Conservation (phyloP, 2,329 filamentous ascomycete species). For the Hortaea sp. region DNA sequence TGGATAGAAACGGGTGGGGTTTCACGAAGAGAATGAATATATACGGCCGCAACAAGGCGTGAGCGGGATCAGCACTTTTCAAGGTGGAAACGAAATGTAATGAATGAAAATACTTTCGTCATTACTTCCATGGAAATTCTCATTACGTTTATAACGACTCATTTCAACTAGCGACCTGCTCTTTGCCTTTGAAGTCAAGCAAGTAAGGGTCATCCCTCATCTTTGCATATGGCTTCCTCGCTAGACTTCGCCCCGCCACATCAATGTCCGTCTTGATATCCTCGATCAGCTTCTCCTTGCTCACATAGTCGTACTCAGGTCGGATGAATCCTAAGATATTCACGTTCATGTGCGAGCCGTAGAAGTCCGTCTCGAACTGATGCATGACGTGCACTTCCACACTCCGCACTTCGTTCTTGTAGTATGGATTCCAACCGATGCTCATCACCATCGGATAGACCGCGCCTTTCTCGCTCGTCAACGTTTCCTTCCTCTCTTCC, state of each 20-base stretch:
- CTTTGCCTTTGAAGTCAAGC: slow-evolving; percentile 22
- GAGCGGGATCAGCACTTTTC: too few relatives aligned
- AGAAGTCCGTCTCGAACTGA: slow-evolving; percentile 64
- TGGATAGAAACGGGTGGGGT: too few relatives aligned
- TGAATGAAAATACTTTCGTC: too few relatives aligned
- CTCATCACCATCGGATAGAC: slow-evolving; percentile 85
- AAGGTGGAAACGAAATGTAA: too few relatives aligned
- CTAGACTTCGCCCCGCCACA: slow-evolving; percentile 66
- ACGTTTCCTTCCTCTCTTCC: slow-evolving; percentile 3
- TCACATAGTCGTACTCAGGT: slow-evolving; percentile 79
- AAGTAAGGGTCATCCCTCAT: slow-evolving; percentile 41
- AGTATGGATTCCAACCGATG: slow-evolving; percentile 96
- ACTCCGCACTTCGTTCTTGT: slow-evolving; percentile 77
- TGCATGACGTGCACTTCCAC: slow-evolving; percentile 61
- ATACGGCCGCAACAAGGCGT: too few relatives aligned
- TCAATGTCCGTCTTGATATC: slow-evolving; percentile 86
- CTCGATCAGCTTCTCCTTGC: slow-evolving; percentile 68
- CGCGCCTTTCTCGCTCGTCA: slow-evolving; percentile 12
- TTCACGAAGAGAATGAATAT: too few relatives aligned
- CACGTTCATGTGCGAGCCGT: slow-evolving; percentile 68
- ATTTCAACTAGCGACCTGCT: slow-evolving; percentile 18
- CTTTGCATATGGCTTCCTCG: slow-evolving; percentile 48
- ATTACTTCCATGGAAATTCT: too few relatives aligned
- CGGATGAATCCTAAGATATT: slow-evolving; percentile 79
- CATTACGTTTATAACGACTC: too few relatives aligned